Conservation (phyloP, 768 basidiomycete genomes). For the Crepidotus variabilis region DNA sequence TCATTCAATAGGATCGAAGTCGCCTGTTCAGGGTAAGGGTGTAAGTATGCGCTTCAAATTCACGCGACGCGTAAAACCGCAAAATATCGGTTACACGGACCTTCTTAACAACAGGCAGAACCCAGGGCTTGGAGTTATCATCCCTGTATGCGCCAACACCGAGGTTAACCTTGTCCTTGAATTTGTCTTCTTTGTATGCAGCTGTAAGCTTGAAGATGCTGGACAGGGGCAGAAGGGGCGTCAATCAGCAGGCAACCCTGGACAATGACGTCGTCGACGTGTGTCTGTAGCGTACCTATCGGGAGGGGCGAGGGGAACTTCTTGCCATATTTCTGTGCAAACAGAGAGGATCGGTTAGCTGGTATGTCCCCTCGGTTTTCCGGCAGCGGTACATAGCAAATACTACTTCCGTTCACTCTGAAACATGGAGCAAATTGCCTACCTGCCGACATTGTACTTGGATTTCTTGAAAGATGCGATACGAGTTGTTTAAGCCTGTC, state of each 20-base stretch:
- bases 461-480: slow-evolving; percentile 43
- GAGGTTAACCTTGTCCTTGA: slow-evolving; percentile 80
- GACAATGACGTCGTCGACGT: background rate
- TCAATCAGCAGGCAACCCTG: background rate
- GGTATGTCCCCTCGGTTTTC: background rate
- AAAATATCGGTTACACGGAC: slow-evolving; percentile 31
- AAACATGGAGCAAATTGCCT: background rate
- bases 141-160: slow-evolving; percentile 94
- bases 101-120: slow-evolving; percentile 89
- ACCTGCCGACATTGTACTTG: slow-evolving; percentile 54
- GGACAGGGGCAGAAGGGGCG: slow-evolving; percentile 1
- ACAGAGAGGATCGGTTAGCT: slow-evolving; percentile 6
- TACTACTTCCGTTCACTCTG: no score
- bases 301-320: slow-evolving; percentile 79
- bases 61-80: background rate
- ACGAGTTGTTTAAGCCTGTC: slow-evolving; percentile 58
- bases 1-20: slow-evolving; percentile 67
- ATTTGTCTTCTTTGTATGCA: slow-evolving; percentile 78
- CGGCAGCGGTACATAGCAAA: no score
- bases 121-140: slow-evolving; percentile 84
- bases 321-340: slow-evolving; percentile 63
- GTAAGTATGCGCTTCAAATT: background rate
- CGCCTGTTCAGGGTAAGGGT: slow-evolving; percentile 43
- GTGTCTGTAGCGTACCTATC: slow-evolving; percentile 53
- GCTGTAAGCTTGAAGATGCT: slow-evolving; percentile 92